phyloP scores from a whole-genome alignment of 305 asterid species.

The Fraxinus platypoda region DNA sequence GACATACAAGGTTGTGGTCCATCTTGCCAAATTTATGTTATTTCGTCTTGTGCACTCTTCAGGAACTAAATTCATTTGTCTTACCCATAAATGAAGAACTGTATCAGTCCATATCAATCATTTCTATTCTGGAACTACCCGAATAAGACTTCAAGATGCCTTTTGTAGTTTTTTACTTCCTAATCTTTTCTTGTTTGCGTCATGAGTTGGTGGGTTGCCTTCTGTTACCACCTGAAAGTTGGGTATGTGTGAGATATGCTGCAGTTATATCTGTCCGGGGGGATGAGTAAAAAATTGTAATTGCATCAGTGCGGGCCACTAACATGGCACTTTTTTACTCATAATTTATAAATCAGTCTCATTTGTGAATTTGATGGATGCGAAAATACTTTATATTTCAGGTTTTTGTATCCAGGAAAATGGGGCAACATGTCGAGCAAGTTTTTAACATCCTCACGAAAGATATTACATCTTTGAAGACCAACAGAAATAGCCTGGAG shows the following conservation, averaged over 20 bases:
- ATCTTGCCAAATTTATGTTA: background rate
- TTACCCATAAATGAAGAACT: background rate
- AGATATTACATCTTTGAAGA: constrained; percentile 33
- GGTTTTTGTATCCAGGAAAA: constrained; percentile 58
- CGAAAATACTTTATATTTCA: constrained; percentile 38
- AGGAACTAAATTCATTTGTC: background rate
- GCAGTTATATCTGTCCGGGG: background rate
- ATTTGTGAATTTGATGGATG: constrained; percentile 15
- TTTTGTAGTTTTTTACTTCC: background rate
- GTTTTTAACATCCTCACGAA: constrained; percentile 29
- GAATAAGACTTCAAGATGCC: background rate
- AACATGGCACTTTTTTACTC: background rate
- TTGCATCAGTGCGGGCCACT: background rate
- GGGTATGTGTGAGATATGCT: background rate
- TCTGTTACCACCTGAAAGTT: background rate
- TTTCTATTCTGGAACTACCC: background rate
- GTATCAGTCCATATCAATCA: background rate
- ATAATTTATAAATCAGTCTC: background rate
- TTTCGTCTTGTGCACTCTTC: background rate
- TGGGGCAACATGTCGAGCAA: constrained; percentile 29
- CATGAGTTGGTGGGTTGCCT: background rate
- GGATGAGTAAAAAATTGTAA: background rate
- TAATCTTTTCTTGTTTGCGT: background rate
- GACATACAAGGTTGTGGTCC: background rate
- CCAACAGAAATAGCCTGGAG: constrained; percentile 25